Conservation (phyloP, 345 rosid genomes). For the Draba incana region DNA sequence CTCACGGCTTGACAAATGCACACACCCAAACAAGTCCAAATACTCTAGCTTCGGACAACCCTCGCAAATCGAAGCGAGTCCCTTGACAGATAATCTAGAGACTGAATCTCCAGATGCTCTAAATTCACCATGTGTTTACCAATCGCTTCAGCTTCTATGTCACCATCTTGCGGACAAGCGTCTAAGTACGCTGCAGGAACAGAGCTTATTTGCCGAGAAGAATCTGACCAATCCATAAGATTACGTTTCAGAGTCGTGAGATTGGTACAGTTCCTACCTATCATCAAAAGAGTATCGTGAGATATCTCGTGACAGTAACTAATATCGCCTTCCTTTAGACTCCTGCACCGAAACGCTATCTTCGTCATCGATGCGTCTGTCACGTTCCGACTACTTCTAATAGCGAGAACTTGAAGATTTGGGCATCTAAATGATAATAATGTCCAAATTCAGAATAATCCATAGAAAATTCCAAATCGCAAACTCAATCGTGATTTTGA, state of each 20-base stretch:
- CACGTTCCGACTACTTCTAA: slow-evolving; percentile 64
- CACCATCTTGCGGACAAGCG: slow-evolving; percentile 86
- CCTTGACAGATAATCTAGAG: slow-evolving; percentile 66
- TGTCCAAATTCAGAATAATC: not conserved
- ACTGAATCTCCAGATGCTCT: slow-evolving; percentile 66
- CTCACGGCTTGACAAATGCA: slow-evolving; percentile 70
- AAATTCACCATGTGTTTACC: slow-evolving; percentile 65
- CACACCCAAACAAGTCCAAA: slow-evolving; percentile 78
- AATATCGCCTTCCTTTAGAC: slow-evolving; percentile 65
- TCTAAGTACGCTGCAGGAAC: slow-evolving; percentile 70
- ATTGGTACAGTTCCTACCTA: slow-evolving; percentile 73
- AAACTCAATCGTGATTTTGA: not conserved
- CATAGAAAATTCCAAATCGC: not conserved
- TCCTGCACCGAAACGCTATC: slow-evolving; percentile 58
- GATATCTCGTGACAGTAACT: slow-evolving; percentile 86
- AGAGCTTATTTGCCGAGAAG: slow-evolving; percentile 62
- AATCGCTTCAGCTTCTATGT: slow-evolving; percentile 70
- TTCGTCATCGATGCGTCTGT: slow-evolving; percentile 74
- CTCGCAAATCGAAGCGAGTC: slow-evolving; percentile 62
- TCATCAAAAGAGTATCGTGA: slow-evolving; percentile 56
- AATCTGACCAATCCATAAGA: slow-evolving; percentile 73
- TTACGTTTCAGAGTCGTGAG: slow-evolving; percentile 67
- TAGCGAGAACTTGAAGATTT: slow-evolving; percentile 62
- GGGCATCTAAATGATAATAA: slow-evolving; percentile 54
- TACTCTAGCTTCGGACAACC: slow-evolving; percentile 63